These are phyloP conservation scores for Aspergillus baeticus DNA, from an alignment of 495 filamentous ascomycete genomes.

Conservation along the genomic window DNA sequence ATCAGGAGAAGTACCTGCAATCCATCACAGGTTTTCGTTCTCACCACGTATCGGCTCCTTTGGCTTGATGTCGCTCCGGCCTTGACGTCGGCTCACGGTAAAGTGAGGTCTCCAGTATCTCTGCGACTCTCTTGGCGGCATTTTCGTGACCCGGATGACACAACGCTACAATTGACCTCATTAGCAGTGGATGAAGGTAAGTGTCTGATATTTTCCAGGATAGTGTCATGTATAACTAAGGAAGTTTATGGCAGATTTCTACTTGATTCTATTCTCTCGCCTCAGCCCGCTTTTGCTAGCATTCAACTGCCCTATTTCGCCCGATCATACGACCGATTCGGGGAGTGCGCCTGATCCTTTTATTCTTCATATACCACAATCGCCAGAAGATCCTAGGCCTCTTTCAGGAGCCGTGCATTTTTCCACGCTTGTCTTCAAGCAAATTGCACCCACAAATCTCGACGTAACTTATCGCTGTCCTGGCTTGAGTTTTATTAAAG, in stretches of 20 bases:
- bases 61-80: conserved; percentile 30
- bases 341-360: conserved; percentile 40
- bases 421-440: conserved; percentile 36
- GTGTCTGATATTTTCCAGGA: not conserved
- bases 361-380: conserved; percentile 34
- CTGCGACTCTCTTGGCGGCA: conserved; percentile 43
- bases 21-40: conserved; percentile 51
- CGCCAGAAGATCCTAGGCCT: conserved; percentile 8
- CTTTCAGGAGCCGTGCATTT: conserved; percentile 14
- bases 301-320: conserved; percentile 33
- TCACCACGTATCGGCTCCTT: conserved; percentile 50
- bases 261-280: conserved; percentile 46
- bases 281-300: conserved; percentile 34
- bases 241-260: conserved; percentile 20
- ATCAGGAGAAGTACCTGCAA: conserved; percentile 46
- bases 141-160: conserved; percentile 46
- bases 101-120: conserved; percentile 16
- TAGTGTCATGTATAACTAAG: not conserved
- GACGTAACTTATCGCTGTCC: conserved; percentile 19
- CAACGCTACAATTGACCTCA: conserved; percentile 37
- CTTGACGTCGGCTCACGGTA: not conserved
- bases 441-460: conserved; percentile 21
- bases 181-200: conserved; percentile 32
- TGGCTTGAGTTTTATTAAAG: conserved; percentile 32
- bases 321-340: conserved; percentile 15